Percentiles rank a stretch among this genome's conserved stretches.
These are phyloP conservation scores for Gaultheria prostrata DNA, from an alignment of 148 eudicot genomes.

Conservation along the genomic window DNA sequence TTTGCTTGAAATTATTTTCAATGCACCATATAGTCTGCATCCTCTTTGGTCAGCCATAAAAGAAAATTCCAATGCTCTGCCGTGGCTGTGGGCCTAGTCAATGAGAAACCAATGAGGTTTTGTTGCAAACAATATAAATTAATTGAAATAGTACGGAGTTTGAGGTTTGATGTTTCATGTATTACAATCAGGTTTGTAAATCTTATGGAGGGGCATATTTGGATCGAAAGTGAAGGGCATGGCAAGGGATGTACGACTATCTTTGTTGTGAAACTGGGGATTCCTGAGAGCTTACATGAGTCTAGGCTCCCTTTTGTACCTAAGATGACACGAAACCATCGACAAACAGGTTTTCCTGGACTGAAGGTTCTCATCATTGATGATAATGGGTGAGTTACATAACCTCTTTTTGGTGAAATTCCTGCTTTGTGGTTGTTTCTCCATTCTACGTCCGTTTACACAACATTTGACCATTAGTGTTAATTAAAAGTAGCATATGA, in stretches of 20 bases:
- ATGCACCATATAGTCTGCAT: background rate
- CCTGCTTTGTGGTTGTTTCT: background rate
- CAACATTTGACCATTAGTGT: background rate
- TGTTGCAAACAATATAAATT: background rate
- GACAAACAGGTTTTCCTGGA: slow-evolving; percentile 53
- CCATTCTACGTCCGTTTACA: background rate
- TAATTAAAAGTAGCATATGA: background rate
- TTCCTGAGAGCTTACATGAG: slow-evolving; percentile 41
- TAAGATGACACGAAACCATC: slow-evolving; percentile 36
- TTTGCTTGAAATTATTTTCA: background rate
- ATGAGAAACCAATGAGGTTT: background rate
- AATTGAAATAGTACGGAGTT: background rate
- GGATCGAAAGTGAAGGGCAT: slow-evolving; percentile 89
- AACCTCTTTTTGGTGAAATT: background rate
- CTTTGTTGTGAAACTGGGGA: slow-evolving; percentile 72
- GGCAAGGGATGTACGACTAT: slow-evolving; percentile 79
- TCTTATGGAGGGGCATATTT: slow-evolving; percentile 90
- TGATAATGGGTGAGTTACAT: slow-evolving; percentile 67
- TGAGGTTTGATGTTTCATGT: background rate
- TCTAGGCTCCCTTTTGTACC: slow-evolving; percentile 39
- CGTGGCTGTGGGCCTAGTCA: background rate
- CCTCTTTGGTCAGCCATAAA: background rate
- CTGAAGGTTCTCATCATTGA: slow-evolving; percentile 88
- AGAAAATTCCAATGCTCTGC: background rate
- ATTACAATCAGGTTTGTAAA: slow-evolving; percentile 12